Evolutionary conservation across 78 protist species (phyloP).

Genomic region (Neovahlkampfia damariscottae): DNA sequence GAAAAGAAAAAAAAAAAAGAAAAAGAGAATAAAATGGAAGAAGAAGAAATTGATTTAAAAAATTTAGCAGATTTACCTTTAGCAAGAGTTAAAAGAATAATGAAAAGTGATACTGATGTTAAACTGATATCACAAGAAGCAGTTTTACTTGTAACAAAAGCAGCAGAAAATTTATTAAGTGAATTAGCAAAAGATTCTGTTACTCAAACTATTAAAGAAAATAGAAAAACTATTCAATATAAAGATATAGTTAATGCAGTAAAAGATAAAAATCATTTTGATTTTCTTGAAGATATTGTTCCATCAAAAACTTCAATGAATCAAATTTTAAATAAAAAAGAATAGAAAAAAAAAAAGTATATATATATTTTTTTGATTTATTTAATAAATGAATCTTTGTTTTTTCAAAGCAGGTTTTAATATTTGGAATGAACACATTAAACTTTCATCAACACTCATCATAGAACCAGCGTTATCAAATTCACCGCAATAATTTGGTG

Average conservation of each 20-base stretch:
- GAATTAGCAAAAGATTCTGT: neutral
- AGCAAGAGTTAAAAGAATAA: neutral
- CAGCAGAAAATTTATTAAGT: neutral
- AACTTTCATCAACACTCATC: slow-evolving; percentile 96
- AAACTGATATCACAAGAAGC: neutral
- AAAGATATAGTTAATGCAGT: neutral
- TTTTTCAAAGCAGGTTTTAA: slow-evolving; percentile 9
- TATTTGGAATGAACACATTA: slow-evolving; percentile 97
- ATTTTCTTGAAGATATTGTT: neutral
- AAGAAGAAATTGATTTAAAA: neutral
- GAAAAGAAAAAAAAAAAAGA: neutral
- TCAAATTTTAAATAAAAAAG: neutral
- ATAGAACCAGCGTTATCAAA: slow-evolving; percentile 85
- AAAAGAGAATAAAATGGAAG: neutral
- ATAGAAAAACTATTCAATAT: neutral
- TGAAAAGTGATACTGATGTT: neutral
- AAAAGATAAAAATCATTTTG: neutral
- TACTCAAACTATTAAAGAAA: neutral
- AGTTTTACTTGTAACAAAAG: neutral
- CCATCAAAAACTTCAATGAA: neutral
- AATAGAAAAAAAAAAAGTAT: neutral
- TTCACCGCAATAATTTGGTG: slow-evolving; percentile 98
- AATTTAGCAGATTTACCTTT: neutral
- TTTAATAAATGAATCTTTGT: neutral
- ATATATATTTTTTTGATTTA: neutral